These are phyloP conservation scores for Wickerhamiella sergipiensis DNA, from an alignment of 805 yeast genomes.

Conservation along the genomic window DNA sequence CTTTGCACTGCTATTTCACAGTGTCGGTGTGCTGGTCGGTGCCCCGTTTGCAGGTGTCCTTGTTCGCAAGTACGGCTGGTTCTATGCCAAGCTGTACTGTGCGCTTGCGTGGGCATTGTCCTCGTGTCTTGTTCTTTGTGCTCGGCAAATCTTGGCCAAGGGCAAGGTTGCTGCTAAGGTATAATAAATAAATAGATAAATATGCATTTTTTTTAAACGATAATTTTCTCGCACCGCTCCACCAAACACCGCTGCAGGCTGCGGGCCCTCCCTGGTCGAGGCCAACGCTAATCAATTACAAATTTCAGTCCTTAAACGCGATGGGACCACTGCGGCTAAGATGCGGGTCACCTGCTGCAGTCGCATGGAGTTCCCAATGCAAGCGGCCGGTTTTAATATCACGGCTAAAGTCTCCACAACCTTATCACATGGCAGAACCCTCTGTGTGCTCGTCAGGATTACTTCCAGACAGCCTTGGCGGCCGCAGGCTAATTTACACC, in stretches of 20 bases:
- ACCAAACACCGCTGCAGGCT: no score
- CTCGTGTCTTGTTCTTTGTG: background rate
- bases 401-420: background rate
- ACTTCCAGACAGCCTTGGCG: background rate
- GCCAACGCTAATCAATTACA: background rate
- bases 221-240: no score
- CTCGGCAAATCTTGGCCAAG: background rate
- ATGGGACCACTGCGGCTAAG: background rate
- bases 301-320: background rate
- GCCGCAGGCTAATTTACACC: background rate
- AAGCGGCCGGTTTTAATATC: no score
- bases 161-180: background rate
- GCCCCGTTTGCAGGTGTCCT: conserved; percentile 20
- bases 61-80: conserved; percentile 7
- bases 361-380: no score
- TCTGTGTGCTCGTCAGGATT: background rate
- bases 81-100: conserved; percentile 8
- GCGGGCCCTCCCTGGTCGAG: no score
- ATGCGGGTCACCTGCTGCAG: background rate
- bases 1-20: conserved; percentile 39
- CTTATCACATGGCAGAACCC: no score
- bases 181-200: no score
- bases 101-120: conserved; percentile 1
- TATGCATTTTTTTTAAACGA: no score
- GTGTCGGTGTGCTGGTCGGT: conserved; percentile 30